Conservation (phyloP, 2,329 filamentous ascomycete species). For the Epichloe baconii region DNA sequence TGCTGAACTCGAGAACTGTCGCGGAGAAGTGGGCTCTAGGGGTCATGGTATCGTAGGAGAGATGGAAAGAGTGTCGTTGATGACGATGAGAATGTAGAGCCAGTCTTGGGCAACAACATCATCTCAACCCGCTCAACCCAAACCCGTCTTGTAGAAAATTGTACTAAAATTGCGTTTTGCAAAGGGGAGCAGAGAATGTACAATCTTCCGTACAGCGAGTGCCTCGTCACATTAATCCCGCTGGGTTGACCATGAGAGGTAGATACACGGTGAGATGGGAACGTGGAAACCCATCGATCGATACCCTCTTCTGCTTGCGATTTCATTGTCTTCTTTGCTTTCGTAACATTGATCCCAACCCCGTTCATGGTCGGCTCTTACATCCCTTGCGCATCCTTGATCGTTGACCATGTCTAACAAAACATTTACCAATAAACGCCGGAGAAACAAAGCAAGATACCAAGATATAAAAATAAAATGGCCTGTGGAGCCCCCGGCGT, state of each 20-base stretch:
- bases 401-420: no score
- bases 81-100: slow-evolving; percentile 32
- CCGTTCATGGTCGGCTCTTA: neutral
- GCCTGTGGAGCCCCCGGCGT: neutral
- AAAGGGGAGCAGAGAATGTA: neutral
- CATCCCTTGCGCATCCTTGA: neutral
- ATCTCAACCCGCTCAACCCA: no score
- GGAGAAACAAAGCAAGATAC: neutral
- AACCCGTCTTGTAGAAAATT: neutral
- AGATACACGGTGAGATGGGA: neutral
- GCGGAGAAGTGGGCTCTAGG: slow-evolving; percentile 74
- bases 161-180: neutral
- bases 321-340: neutral
- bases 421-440: no score
- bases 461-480: slow-evolving; percentile 6
- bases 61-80: slow-evolving; percentile 55
- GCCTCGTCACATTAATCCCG: no score
- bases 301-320: neutral
- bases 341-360: neutral
- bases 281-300: neutral
- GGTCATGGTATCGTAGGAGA: slow-evolving; percentile 76
- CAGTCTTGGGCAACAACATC: no score
- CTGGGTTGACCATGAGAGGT: no score
- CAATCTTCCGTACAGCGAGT: neutral
- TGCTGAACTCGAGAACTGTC: slow-evolving; percentile 57